A percentile compares a stretch with the other conserved stretches of the same genome.
These are phyloP conservation scores for Hypoxylon sp. DNA, from an alignment of 2,329 filamentous ascomycete species.

Conservation along the genomic window DNA sequence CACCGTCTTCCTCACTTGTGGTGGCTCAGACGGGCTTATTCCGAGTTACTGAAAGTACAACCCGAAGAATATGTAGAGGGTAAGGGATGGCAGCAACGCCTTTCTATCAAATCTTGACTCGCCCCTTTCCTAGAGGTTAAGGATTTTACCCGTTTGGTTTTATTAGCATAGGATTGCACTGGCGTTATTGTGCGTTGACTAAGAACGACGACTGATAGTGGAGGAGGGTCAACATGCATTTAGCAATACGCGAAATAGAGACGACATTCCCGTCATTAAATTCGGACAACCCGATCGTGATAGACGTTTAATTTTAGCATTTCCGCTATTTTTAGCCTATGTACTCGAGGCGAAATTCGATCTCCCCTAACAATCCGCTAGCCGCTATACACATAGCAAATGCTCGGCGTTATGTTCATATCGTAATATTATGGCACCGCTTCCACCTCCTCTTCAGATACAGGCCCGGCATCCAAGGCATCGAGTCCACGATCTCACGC, in stretches of 20 bases:
- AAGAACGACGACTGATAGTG: slow-evolving; percentile 5
- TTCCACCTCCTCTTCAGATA: background rate
- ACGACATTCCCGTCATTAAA: slow-evolving; percentile 1
- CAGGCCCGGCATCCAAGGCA: background rate
- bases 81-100: background rate
- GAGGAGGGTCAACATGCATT: slow-evolving; percentile 24
- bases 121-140: background rate
- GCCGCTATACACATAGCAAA: background rate
- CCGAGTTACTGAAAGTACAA: background rate
- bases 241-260: slow-evolving; percentile 33
- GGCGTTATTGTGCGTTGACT: slow-evolving; percentile 31
- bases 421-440: background rate
- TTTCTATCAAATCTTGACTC: background rate
- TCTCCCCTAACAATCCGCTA: background rate
- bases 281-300: slow-evolving; percentile 6
- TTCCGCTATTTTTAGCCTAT: background rate
- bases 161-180: slow-evolving; percentile 34
- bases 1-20: background rate
- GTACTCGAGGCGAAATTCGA: background rate
- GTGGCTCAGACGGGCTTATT: background rate
- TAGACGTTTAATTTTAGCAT: background rate
- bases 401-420: background rate
- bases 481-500: background rate
- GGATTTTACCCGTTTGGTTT: slow-evolving; percentile 10
- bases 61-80: slow-evolving; percentile 8